Conservation (phyloP, 1,284 basidiomycete species). For the Gomphus sp. region DNA sequence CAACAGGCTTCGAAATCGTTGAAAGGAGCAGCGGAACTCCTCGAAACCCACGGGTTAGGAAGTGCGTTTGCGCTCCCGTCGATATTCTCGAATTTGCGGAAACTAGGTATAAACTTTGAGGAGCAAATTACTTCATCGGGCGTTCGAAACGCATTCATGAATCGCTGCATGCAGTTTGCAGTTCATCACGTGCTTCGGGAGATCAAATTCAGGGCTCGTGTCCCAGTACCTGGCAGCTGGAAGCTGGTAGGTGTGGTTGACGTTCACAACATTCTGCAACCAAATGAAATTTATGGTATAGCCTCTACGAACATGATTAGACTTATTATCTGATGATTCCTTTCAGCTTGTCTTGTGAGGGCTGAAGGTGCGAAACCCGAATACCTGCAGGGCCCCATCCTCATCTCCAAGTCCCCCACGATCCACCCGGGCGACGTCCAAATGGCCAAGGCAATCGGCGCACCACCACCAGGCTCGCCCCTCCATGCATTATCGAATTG, state of each 20-base stretch:
- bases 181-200: slow-evolving; percentile 55
- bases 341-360: slow-evolving; percentile 14
- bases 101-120: slow-evolving; percentile 21
- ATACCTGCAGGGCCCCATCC: slow-evolving; percentile 46
- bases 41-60: slow-evolving; percentile 36
- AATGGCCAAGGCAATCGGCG: slow-evolving; percentile 48
- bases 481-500: slow-evolving; percentile 26
- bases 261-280: slow-evolving; percentile 38
- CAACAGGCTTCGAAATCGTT: slow-evolving; percentile 33
- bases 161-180: slow-evolving; percentile 40
- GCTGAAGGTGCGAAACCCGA: slow-evolving; percentile 9
- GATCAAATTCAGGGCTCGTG: slow-evolving; percentile 58
- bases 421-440: slow-evolving; percentile 65
- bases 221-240: slow-evolving; percentile 51
- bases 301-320: background rate
- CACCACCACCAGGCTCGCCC: slow-evolving; percentile 41
- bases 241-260: slow-evolving; percentile 65
- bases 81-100: slow-evolving; percentile 28
- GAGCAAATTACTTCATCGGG: slow-evolving; percentile 14
- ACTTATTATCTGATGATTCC: background rate
- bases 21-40: slow-evolving; percentile 34
- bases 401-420: slow-evolving; percentile 55
- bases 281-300: slow-evolving; percentile 41
- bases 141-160: slow-evolving; percentile 36
- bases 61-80: slow-evolving; percentile 30